Evolutionary conservation across 805 yeast genomes (phyloP).

Genomic region (Ogataea minuta): DNA sequence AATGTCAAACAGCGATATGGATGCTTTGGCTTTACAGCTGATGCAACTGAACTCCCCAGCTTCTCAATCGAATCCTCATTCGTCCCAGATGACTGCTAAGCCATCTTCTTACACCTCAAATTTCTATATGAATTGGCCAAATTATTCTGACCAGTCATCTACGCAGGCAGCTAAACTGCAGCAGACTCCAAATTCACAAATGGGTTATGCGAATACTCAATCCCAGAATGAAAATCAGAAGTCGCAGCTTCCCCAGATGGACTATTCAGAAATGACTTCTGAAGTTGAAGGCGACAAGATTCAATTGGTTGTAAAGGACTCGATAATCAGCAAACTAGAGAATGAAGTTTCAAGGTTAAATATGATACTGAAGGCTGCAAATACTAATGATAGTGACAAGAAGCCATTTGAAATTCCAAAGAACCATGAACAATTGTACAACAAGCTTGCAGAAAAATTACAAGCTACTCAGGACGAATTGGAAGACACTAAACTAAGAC

Average conservation of each 20-base stretch:
- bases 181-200: conserved; percentile 11
- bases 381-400: conserved; percentile 17
- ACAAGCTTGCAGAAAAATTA: conserved; percentile 29
- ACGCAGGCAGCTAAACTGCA: conserved; percentile 6
- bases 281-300: conserved; percentile 42
- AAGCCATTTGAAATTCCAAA: conserved; percentile 32
- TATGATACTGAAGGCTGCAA: conserved; percentile 44
- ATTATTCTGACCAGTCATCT: conserved; percentile 14
- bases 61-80: conserved; percentile 9
- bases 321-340: conserved; percentile 46
- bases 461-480: conserved; percentile 43
- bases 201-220: conserved; percentile 11
- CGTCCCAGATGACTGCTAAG: conserved; percentile 2
- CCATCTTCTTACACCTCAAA: conserved; percentile 9
- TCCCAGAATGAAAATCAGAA: conserved; percentile 5
- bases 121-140: conserved; percentile 19
- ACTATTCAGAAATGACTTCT: conserved; percentile 5
- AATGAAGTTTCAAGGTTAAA: conserved; percentile 41
- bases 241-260: conserved; percentile 6
- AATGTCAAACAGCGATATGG: conserved; percentile 26
- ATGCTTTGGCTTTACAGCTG: conserved; percentile 28
- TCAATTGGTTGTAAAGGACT: conserved; percentile 55
- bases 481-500: conserved; percentile 56
- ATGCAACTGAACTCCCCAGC: conserved; percentile 24
- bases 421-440: conserved; percentile 34